Percentiles rank a stretch among this genome's conserved stretches.
These are phyloP conservation scores for Trichoderma lentiforme DNA, from an alignment of 2,329 filamentous ascomycete species.

Conservation along the genomic window DNA sequence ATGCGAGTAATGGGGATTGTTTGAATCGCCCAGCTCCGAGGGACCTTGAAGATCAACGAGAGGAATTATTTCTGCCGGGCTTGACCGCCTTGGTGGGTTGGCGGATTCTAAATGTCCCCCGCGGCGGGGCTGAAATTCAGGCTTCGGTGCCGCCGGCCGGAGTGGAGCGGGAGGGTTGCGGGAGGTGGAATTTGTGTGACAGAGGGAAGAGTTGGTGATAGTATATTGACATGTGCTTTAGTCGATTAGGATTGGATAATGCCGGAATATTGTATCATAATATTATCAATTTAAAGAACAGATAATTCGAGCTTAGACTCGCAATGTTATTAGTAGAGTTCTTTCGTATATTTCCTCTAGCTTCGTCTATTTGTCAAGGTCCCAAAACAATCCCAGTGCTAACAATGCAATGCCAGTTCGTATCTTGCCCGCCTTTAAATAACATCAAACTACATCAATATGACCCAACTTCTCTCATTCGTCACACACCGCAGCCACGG, in stretches of 20 bases:
- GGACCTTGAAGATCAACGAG: background rate
- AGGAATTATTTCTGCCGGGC: constrained; percentile 39
- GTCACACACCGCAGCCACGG: constrained; percentile 6
- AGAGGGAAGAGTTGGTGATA: background rate
- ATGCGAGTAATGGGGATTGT: background rate
- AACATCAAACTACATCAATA: background rate
- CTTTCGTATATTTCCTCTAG: background rate
- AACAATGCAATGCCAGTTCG: background rate
- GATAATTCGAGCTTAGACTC: background rate
- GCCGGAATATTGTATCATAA: background rate
- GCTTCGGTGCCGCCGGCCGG: background rate
- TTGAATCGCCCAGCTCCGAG: background rate
- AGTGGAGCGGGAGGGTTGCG: background rate
- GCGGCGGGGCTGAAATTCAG: constrained; percentile 20
- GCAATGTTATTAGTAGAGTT: background rate
- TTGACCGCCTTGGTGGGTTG: constrained; percentile 33
- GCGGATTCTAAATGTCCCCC: constrained; percentile 23
- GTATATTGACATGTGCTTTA: background rate
- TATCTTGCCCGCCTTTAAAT: background rate
- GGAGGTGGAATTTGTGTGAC: background rate
- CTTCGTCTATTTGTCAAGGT: background rate
- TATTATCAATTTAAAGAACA: background rate
- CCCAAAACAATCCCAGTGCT: background rate
- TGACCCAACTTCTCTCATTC: background rate
- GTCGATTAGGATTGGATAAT: background rate